Conservation (phyloP, 768 basidiomycete species). For the Amanita inopinata region DNA sequence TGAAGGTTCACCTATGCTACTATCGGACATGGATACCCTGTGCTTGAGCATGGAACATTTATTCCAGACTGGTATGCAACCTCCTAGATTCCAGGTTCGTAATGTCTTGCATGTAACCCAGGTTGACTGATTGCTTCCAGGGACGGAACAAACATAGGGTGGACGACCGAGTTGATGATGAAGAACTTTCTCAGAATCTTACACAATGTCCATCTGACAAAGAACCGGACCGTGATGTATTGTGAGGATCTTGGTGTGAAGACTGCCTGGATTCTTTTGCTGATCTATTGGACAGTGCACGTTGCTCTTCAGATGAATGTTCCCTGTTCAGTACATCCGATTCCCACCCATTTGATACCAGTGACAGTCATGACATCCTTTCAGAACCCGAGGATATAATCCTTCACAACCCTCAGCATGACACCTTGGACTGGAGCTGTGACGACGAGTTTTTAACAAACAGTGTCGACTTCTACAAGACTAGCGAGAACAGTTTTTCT, state of each 20-base stretch:
- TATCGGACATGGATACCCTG: conserved; percentile 25
- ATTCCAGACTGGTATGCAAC: conserved; percentile 31
- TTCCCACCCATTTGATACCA: neutral
- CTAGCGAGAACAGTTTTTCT: neutral
- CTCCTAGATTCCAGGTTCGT: conserved; percentile 38
- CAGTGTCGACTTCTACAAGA: no score
- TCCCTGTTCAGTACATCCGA: conserved; percentile 1
- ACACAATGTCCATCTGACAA: conserved; percentile 7
- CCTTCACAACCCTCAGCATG: neutral
- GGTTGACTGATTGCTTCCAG: neutral
- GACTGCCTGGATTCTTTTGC: neutral
- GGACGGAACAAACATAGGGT: neutral
- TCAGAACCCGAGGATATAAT: neutral
- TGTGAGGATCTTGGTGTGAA: conserved; percentile 1
- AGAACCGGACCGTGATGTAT: neutral
- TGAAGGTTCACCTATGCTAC: conserved; percentile 13
- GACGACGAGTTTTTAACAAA: neutral
- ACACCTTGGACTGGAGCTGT: neutral
- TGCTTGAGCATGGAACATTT: conserved; percentile 33
- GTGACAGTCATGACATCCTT: neutral
- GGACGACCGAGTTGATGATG: conserved; percentile 7
- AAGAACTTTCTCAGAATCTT: conserved; percentile 9
- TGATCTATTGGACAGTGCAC: neutral
- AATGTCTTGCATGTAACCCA: neutral
- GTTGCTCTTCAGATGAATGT: neutral